Base-by-base conservation (phyloP, 768 basidiomycete species). In the Rhodosporidiobolus sp. region DNA sequence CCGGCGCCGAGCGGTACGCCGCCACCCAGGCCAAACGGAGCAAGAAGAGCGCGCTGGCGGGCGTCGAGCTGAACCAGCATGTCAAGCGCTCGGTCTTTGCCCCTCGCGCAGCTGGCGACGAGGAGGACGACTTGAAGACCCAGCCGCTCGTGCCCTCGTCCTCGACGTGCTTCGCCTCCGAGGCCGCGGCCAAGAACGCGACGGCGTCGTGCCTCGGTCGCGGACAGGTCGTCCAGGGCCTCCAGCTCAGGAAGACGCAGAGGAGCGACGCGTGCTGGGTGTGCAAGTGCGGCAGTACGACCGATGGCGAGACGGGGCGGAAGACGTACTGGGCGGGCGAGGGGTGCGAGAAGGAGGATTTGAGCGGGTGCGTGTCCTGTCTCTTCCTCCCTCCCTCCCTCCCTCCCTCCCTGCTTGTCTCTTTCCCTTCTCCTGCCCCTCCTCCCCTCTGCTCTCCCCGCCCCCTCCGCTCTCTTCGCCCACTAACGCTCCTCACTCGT, bases 301-400 rank as follows among this genome's bases (percentile, higher is more conserved):
- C 26, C 7, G 75, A 76, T 20, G 56, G 56, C 10, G 62, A 59
- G 26, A 58, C 38, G 17, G 72, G 66, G 35, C 60, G 53, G 63
- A 70, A 50, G 65, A 68, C 54, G 62, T 48, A 52, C 22, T 77
- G 73, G 72, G 57, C 49, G 7, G 76, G 76, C 5, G 43, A 77
- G 65, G 73, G 72, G 16, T 77, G 76, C 57, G 76, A 77, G 66
- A 77, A 77, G 63, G 63, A 58, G n/a, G 76, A 77, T 49, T 32
- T 70, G 34, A 63, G 60, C 48, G 34, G 45, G 75, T 76, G 52
- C 43, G 70, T 68, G 38, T 43, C 32, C 2, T 22, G 30, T 32
- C 24, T 6, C 16, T 43, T 35, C 30, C 17, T 34, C 32, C 26
- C 32, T n/a, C 14, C 12, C 56, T 32, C 14, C 14, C 35, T 19